phyloP scores from a whole-genome alignment of 768 basidiomycete species.

The Amanita rubescens region DNA sequence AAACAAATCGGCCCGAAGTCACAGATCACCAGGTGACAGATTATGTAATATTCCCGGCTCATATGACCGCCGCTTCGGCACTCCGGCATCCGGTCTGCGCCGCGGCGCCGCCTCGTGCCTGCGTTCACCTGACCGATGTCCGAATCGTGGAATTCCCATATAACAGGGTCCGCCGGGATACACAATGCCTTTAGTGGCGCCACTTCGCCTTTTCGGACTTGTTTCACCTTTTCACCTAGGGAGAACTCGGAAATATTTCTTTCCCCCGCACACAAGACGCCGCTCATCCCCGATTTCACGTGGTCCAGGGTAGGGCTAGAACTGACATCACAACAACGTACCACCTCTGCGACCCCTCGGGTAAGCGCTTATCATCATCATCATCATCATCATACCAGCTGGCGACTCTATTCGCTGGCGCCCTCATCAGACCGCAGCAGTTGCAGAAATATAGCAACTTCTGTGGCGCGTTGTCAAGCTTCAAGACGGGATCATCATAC shows the following conservation, averaged over 20 bases:
- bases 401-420: not conserved
- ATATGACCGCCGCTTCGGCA: not conserved
- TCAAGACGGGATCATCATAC: not conserved
- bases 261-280: no score
- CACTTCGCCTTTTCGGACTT: no score
- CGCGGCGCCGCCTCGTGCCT: no score
- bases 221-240: not conserved
- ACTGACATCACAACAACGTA: not conserved
- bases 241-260: not conserved
- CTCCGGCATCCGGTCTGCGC: no score
- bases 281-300: not conserved
- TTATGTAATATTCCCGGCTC: conserved; percentile 6
- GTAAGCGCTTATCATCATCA: no score
- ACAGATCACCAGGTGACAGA: not conserved
- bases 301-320: not conserved
- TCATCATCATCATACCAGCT: not conserved
- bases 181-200: no score
- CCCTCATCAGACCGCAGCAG: not conserved
- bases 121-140: no score
- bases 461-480: no score
- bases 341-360: not conserved
- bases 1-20: conserved; percentile 11
- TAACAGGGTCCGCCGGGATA: no score
- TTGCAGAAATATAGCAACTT: no score
- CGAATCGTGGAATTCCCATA: no score